Base-by-base conservation (phyloP, 352 stramenopile species). In the Phytophthora fragariae region DNA sequence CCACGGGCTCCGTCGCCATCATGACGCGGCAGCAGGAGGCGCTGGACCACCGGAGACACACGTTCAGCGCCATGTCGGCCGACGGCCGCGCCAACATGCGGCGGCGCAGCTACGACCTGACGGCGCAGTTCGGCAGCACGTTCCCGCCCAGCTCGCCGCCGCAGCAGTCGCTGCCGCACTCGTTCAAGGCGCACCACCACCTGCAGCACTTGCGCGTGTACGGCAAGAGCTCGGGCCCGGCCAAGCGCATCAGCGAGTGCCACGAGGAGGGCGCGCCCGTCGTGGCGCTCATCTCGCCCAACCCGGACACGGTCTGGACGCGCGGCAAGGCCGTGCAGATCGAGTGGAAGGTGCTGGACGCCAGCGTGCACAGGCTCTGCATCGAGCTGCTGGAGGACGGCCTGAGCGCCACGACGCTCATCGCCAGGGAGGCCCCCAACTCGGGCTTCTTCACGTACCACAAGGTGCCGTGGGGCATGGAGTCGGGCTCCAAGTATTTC, bases 391-490 rank as follows among this genome's bases (percentile, higher is more conserved):
- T 93, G 31, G 81, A 93, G 57, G 72, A 86, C 29, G 88, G 88
- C 2, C 87, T 83, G 24, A 81, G 68, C 14, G 89, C 86, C 8
- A 91, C 84, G 15, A 96, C 89, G 8, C 70, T 88, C 21, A 90
- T 96, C 53, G 77, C 85, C 2, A 73, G 65, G 15, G 70, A 82
- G 9, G 80, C 85, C 11, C 76, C 85, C n/a, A 96, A 96, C 78
- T 81, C 77, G 17, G 89, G 89, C 47, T 81, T 73, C 7, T 96
- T 92, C 62, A 81, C 74, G 19, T 94, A 95, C 67, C 73, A 69
- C 46, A 89, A 87, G 56, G 89, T 96, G 52, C 89, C 88, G n/a
- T 96, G 89, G 89, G 89, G 89, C 49, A 93, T 96, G 84, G 80
- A 87, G 37, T 85, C 76, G 56, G 89, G 89, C 52, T 77, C 81